Percentiles rank a stretch among this genome's conserved stretches.
phyloP scores from a whole-genome alignment of 305 asterid species.

The Fraxinus angustifolia region DNA sequence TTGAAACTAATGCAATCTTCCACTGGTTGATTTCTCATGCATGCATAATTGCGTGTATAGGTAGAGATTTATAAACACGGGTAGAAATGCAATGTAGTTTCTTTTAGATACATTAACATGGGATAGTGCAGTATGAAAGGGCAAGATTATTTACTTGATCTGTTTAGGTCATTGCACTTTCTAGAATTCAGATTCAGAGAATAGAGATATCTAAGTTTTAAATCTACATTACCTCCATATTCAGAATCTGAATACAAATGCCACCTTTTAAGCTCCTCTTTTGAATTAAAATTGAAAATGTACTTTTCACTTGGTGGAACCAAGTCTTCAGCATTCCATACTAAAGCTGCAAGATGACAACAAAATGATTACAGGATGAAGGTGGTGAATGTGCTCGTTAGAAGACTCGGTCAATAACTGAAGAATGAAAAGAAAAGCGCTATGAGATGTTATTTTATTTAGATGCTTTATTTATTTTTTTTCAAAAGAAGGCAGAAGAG shows the following conservation, averaged over 20 bases:
- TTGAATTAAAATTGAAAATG: slow-evolving; percentile 59
- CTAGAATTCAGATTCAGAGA: background rate
- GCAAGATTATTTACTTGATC: background rate
- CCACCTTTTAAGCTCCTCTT: slow-evolving; percentile 85
- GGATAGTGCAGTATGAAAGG: background rate
- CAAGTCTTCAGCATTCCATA: slow-evolving; percentile 80
- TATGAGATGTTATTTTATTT: background rate
- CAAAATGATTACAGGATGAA: slow-evolving; percentile 16
- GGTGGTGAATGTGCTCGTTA: background rate
- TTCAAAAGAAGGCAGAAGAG: background rate
- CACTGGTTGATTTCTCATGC: background rate
- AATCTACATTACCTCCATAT: slow-evolving; percentile 63
- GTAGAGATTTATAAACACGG: background rate
- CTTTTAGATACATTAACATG: background rate
- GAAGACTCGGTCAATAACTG: background rate
- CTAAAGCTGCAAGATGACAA: slow-evolving; percentile 56
- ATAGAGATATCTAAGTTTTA: background rate
- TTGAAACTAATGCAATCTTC: background rate
- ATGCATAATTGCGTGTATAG: background rate
- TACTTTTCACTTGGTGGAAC: slow-evolving; percentile 79
- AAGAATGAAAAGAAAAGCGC: background rate
- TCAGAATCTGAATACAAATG: slow-evolving; percentile 95
- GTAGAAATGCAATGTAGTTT: background rate
- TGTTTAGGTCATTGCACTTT: background rate
- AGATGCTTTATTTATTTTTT: background rate